A percentile compares a stretch with the other conserved stretches of the same genome.
Evolutionary conservation across 1,284 basidiomycete species (phyloP).

Genomic region (Ceratorhiza oryzae-sativae): DNA sequence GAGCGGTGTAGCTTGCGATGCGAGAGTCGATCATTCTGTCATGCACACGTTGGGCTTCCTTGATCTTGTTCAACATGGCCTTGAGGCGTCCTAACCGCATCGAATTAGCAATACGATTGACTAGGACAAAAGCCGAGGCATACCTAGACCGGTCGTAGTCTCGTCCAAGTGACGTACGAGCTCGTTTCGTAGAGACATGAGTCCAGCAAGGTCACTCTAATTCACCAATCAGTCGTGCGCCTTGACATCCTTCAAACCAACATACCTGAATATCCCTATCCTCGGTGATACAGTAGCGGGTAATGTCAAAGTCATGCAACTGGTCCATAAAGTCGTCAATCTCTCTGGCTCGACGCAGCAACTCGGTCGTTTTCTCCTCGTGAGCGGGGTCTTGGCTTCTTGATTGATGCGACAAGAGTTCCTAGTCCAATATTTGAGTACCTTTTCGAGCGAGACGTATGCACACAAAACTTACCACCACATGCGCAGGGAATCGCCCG

Average conservation of each 20-base stretch:
- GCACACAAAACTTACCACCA: conserved; percentile 19
- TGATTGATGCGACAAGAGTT: conserved; percentile 28
- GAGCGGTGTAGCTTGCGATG: conserved; percentile 28
- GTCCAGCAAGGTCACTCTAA: conserved; percentile 21
- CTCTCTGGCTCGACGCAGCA: conserved; percentile 32
- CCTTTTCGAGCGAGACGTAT: not conserved
- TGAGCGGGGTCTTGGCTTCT: conserved; percentile 1
- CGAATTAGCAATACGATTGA: not conserved
- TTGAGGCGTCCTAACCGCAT: conserved; percentile 27
- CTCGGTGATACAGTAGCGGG: conserved; percentile 34
- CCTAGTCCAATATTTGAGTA: not conserved
- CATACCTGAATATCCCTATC: conserved; percentile 30
- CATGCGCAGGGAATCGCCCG: conserved; percentile 26
- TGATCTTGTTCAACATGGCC: conserved; percentile 35
- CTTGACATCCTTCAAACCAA: too few relatives aligned
- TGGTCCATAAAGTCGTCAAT: conserved; percentile 36
- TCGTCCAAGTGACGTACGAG: conserved; percentile 35
- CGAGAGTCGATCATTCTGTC: conserved; percentile 36
- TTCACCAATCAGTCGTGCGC: not conserved
- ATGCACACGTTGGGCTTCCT: conserved; percentile 29
- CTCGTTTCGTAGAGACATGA: conserved; percentile 24
- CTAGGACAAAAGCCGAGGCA: not conserved
- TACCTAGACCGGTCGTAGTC: conserved; percentile 33
- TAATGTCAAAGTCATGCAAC: conserved; percentile 34
- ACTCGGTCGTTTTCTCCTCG: conserved; percentile 33